Percentiles rank a stretch among this genome's conserved stretches.
Conservation (phyloP, 2,329 filamentous ascomycete genomes). For the Alternaria incomplexa region DNA sequence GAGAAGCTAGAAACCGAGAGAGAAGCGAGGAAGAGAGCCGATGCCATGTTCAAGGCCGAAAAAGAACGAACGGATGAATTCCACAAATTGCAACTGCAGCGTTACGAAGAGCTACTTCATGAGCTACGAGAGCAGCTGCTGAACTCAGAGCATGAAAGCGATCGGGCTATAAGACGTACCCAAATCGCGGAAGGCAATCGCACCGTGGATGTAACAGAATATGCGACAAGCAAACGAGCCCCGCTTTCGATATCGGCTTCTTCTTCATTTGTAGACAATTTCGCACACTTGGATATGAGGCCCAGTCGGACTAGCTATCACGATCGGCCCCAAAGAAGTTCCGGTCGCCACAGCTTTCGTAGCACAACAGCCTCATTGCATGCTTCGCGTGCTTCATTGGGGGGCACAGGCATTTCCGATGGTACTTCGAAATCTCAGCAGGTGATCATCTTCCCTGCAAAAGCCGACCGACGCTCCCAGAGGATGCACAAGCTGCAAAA, state of each 20-base stretch:
- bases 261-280: background rate
- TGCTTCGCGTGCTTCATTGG: background rate
- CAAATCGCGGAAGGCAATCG: constrained; percentile 18
- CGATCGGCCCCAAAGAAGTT: background rate
- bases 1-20: background rate
- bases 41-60: background rate
- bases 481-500: background rate
- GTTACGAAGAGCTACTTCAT: background rate
- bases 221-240: constrained; percentile 2
- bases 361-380: background rate
- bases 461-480: background rate
- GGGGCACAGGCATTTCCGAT: background rate
- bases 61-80: background rate
- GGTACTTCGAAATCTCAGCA: background rate
- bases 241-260: background rate
- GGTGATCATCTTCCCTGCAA: background rate
- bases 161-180: constrained; percentile 13
- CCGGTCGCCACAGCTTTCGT: background rate
- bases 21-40: background rate
- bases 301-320: background rate
- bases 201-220: constrained; percentile 29
- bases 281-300: background rate
- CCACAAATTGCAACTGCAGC: background rate
- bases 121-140: background rate
- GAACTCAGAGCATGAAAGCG: background rate